These are phyloP conservation scores for Simplicillium sp. DNA, from an alignment of 2,329 filamentous ascomycete species.

Conservation along the genomic window DNA sequence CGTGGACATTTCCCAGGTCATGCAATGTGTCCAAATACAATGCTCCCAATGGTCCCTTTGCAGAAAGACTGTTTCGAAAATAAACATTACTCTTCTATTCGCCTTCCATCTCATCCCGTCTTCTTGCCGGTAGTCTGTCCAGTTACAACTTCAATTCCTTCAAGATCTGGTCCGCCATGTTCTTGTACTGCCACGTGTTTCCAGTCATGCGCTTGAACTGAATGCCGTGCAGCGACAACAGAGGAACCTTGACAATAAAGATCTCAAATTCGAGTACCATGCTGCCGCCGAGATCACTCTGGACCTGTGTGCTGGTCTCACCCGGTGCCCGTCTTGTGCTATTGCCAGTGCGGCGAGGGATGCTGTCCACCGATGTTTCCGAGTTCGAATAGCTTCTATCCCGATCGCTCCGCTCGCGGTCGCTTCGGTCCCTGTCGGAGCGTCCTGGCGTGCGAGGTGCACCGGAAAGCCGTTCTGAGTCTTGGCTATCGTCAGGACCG, in stretches of 20 bases:
- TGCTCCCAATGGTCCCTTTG: no score
- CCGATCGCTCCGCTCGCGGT: constrained; percentile 10
- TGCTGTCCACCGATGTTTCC: constrained; percentile 74
- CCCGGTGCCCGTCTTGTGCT: constrained; percentile 56
- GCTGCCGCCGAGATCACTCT: constrained; percentile 77
- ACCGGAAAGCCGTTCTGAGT: constrained; percentile 35
- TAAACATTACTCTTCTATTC: no score
- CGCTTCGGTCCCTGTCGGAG: constrained; percentile 24
- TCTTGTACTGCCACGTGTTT: constrained; percentile 98
- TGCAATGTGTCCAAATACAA: no score
- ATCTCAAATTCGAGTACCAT: constrained; percentile 90
- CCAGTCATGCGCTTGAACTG: constrained; percentile 96
- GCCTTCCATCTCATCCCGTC: not conserved
- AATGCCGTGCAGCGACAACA: constrained; percentile 87
- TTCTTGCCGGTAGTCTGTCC: no score
- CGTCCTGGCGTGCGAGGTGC: constrained; percentile 34
- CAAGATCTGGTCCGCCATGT: constrained; percentile 93
- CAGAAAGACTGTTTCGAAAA: no score
- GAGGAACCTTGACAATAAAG: constrained; percentile 91
- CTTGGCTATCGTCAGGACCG: constrained; percentile 63
- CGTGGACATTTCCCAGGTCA: no score
- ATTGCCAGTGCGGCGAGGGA: constrained; percentile 41
- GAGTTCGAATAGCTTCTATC: constrained; percentile 77
- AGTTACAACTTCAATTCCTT: constrained; percentile 71
- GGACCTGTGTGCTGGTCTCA: constrained; percentile 86